phyloP scores from a whole-genome alignment of 768 basidiomycete genomes.

The Psilocybe tampanensis region DNA sequence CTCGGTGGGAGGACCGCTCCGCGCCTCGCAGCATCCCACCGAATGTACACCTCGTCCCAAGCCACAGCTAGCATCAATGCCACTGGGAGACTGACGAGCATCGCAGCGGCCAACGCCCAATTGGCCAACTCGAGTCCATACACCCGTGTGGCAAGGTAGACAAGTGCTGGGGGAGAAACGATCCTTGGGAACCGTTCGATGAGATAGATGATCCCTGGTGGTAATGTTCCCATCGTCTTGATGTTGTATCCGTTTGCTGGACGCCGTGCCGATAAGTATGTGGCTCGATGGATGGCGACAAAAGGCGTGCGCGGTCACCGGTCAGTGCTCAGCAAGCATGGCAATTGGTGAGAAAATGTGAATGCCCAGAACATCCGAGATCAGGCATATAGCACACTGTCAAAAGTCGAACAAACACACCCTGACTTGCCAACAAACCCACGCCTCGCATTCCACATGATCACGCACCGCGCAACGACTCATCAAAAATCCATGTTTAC shows the following conservation, averaged over 20 bases:
- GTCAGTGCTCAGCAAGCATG: neutral
- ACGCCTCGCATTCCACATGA: too few relatives aligned
- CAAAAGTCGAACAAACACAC: too few relatives aligned
- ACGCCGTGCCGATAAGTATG: neutral
- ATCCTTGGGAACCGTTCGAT: slow-evolving; percentile 20
- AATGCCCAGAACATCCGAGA: too few relatives aligned
- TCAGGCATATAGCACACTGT: too few relatives aligned
- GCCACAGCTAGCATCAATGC: slow-evolving; percentile 16
- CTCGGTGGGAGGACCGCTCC: slow-evolving; percentile 23
- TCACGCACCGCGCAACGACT: too few relatives aligned
- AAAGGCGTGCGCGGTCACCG: neutral
- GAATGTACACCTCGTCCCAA: slow-evolving; percentile 16
- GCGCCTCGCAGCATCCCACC: slow-evolving; percentile 17
- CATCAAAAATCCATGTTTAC: too few relatives aligned
- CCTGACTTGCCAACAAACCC: too few relatives aligned
- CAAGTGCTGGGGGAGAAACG: slow-evolving; percentile 20
- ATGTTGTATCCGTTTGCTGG: neutral
- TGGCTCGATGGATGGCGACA: neutral
- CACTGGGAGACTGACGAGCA: slow-evolving; percentile 20
- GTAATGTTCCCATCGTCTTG: slow-evolving; percentile 11
- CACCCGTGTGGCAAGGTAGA: slow-evolving; percentile 14
- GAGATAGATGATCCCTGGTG: slow-evolving; percentile 29
- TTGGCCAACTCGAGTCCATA: slow-evolving; percentile 5
- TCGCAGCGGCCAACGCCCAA: slow-evolving; percentile 12
- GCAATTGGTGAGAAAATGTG: too few relatives aligned